These are phyloP conservation scores for Magnaporthiopsis poae DNA, from an alignment of 2,329 filamentous ascomycete species.

Conservation along the genomic window DNA sequence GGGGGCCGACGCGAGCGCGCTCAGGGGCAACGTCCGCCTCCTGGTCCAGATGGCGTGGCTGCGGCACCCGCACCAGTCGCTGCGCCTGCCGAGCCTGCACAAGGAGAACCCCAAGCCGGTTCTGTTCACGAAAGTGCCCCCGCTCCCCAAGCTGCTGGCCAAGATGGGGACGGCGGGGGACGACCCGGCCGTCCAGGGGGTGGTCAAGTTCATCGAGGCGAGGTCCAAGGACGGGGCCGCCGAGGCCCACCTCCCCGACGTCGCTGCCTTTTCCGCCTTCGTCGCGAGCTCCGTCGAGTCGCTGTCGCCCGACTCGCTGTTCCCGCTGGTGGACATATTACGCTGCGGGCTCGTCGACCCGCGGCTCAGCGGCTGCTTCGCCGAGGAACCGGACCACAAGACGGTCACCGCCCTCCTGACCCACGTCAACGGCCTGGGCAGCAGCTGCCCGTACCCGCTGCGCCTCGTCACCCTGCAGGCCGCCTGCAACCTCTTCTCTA, in stretches of 20 bases:
- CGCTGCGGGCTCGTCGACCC: constrained; percentile 67
- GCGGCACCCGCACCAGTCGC: constrained; percentile 61
- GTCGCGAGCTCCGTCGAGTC: constrained; percentile 44
- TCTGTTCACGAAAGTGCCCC: constrained; percentile 67
- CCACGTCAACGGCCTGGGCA: constrained; percentile 43
- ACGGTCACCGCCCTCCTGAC: constrained; percentile 55
- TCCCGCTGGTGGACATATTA: constrained; percentile 77
- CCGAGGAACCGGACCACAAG: constrained; percentile 58
- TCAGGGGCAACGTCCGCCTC: constrained; percentile 63
- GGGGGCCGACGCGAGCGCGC: constrained; percentile 58
- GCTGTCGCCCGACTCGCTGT: constrained; percentile 57
- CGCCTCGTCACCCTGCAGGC: constrained; percentile 76
- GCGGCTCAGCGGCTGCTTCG: constrained; percentile 71
- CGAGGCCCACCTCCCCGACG: constrained; percentile 60
- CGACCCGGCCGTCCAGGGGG: constrained; percentile 48
- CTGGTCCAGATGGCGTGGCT: constrained; percentile 67
- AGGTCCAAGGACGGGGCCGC: constrained; percentile 48
- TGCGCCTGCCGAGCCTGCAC: constrained; percentile 62
- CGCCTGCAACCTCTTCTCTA: constrained; percentile 74
- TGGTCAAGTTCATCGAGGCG: constrained; percentile 62
- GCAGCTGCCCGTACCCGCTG: constrained; percentile 64
- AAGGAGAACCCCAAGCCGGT: constrained; percentile 55
- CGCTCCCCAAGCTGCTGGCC: constrained; percentile 66
- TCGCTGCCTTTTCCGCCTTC: constrained; percentile 54
- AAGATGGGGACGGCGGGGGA: constrained; percentile 62